Evolutionary conservation across 2,329 filamentous ascomycete species (phyloP), one percentile per base, ranked within the genome.

Genomic region (Colletotrichum ledebouriae): DNA sequence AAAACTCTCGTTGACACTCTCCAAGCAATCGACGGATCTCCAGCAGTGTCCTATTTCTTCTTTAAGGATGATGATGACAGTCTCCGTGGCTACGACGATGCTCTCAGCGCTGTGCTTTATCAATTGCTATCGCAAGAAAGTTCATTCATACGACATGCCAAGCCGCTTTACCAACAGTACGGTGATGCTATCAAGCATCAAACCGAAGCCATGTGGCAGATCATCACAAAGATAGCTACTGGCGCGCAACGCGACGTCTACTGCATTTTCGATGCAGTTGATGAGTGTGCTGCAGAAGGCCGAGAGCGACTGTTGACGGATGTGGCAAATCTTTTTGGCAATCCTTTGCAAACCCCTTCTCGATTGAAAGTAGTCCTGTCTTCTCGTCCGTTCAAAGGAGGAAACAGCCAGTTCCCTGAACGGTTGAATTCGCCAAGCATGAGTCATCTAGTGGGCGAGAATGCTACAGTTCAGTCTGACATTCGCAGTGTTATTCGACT

Each of bases 401-500:
- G 15, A 25, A 13, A 12, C 7, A 1, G 2, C 4, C 0, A 10
- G 6, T 11, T 33, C 12, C 12, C 25, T 0, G 11, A 37, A 29
- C 1, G 13, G 10, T 9, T 47, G 3, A 6, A 15, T 1, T 47
- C 41, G 29, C 10, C n/a, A 20, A 34, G 25, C 2, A 20, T 10
- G 15, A 47, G n/a, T 5, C 60, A 57, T 25, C 7, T 63, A 13
- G 50, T 37, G 2, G 50, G 60, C 20, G 60, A 63, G 17, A 17
- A 63, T 20, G 50, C 50, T n/a, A 29, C 15, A n/a, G 50, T 63
- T 15, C 50, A 49, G 20, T 20, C 29, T 29, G 60, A 63, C 50
- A 56, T 63, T 47, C 60, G 41, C 41, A 47, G 11, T 25, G 60
- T 63, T 50, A 63, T 63, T 57, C 50, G 47, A 13, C 39, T 56